Conservation (phyloP, 2,329 filamentous ascomycete species). For the Seiridium unicorne region DNA sequence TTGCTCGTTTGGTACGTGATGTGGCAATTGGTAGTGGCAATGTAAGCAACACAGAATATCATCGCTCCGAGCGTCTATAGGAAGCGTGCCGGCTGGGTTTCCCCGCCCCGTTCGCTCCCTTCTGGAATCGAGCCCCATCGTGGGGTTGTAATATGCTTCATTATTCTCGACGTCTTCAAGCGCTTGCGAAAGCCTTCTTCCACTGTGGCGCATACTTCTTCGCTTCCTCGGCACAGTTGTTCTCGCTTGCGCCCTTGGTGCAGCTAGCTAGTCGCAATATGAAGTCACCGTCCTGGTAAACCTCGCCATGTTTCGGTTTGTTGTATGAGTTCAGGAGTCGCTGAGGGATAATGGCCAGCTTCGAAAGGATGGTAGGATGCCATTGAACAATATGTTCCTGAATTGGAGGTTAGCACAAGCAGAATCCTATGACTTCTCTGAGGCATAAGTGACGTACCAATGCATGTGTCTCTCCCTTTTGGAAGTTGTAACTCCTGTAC, state of each 20-base stretch:
- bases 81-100: background rate
- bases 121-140: background rate
- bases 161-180: background rate
- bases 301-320: slow-evolving; percentile 50
- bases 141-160: background rate
- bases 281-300: slow-evolving; percentile 82
- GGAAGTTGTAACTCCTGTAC: slow-evolving; percentile 92
- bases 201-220: slow-evolving; percentile 47
- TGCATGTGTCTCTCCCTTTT: slow-evolving; percentile 89
- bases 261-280: slow-evolving; percentile 78
- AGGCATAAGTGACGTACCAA: slow-evolving; percentile 57
- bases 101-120: background rate
- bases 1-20: background rate
- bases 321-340: slow-evolving; percentile 79
- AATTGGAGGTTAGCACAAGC: slow-evolving; percentile 24
- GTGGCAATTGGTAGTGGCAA: too few species aligned
- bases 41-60: too few species aligned
- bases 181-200: slow-evolving; percentile 23
- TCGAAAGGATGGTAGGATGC: slow-evolving; percentile 94
- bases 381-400: slow-evolving; percentile 90
- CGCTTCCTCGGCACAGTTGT: slow-evolving; percentile 73
- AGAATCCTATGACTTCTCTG: background rate
- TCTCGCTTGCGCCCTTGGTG: slow-evolving; percentile 45
- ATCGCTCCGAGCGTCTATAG: background rate
- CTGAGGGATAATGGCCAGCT: slow-evolving; percentile 87